Base-by-base conservation (phyloP, 306 rosid species). In the Cajanus cajan region DNA sequence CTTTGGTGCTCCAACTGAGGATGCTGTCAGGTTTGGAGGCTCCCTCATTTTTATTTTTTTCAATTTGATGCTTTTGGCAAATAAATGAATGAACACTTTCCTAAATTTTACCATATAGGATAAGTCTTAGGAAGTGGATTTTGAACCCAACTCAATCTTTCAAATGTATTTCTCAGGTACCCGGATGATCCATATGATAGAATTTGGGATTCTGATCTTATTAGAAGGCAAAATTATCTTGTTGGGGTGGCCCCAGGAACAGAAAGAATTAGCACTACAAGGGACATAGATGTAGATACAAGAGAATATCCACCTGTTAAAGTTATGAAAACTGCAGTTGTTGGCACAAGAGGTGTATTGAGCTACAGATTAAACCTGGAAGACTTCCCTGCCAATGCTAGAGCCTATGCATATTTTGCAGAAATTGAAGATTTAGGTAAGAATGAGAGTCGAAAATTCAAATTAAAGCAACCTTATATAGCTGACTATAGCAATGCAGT, bases 111-210 rank as follows among this genome's bases (percentile, higher is more conserved):
- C 4, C 40, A 13, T 7, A 31, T 7, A 28, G 3, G 31, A 28
- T 28, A 28, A 28, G 31, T 28, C 3, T 28, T 28, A 28, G 3
- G 3, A 28, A 1, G 31, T 28, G 31, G 3, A 28, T 28, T 28
- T 28, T 1, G 2, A 1, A 28, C 31, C 31, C 3, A 28, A 28
- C 31, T 28, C 3, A 28, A 28, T 28, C 31, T 28, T 28, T 1
- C 3, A 28, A 28, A n/a, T n/a, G n/a, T n/a, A n/a, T 52, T 62
- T 68, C 15, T 80, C 84, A 91, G 98, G 92, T 90, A 89, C 82
- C 94, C 97, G 14, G 97, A 93, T 88, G 98, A 93, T 41, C 98
- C 94, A 0, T 93, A 88, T 87, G 97, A 93, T 81, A 91, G 98
- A 85, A 87, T 93, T 84, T 93, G 98, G 97, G 93, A 85, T 71